These are phyloP conservation scores for Syzygium oleosum DNA, from an alignment of 345 rosid species.

Conservation along the genomic window DNA sequence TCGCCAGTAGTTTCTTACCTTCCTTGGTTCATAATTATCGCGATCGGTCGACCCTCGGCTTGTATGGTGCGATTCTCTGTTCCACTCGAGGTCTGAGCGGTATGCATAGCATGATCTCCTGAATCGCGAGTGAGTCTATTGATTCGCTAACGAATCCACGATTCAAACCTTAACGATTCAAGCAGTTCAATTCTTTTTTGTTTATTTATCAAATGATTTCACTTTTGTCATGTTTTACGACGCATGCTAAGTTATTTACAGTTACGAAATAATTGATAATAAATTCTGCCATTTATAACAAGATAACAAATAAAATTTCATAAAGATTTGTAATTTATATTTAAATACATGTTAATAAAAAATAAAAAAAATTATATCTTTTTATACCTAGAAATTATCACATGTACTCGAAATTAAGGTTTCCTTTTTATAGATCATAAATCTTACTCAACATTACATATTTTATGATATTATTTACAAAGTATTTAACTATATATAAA, in stretches of 20 bases:
- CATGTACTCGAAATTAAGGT: background rate
- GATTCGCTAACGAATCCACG: background rate
- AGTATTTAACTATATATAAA: background rate
- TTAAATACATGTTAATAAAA: background rate
- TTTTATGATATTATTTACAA: background rate
- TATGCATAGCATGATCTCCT: background rate
- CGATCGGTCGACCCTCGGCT: accelerated
- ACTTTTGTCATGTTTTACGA: background rate
- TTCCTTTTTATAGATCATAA: background rate
- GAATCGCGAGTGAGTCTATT: background rate
- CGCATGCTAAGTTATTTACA: background rate
- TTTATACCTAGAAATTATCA: background rate
- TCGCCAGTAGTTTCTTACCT: background rate
- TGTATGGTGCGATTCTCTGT: accelerated
- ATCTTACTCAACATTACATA: background rate
- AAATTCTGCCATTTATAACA: background rate
- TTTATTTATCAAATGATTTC: background rate
- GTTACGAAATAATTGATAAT: background rate
- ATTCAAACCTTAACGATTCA: background rate
- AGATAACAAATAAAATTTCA: background rate
- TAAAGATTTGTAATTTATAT: background rate
- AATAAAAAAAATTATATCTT: background rate
- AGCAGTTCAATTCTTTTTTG: background rate
- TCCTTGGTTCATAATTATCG: background rate
- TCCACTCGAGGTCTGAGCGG: background rate